Conservation (phyloP, 2,329 filamentous ascomycete species). For the Tolypocladium sp. region DNA sequence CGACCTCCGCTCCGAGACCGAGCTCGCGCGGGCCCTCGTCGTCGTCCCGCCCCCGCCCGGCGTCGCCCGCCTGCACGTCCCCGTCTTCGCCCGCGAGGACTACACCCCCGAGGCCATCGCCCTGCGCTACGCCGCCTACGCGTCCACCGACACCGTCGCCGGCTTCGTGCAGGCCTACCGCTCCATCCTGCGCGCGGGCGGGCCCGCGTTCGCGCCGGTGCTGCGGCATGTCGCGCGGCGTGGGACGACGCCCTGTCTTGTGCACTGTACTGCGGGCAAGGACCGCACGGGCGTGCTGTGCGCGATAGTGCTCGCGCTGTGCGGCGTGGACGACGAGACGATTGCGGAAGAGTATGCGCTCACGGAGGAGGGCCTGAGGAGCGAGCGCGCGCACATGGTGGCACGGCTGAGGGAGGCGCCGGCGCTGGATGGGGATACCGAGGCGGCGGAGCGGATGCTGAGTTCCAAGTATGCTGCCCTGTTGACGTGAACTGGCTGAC, state of each 20-base stretch:
- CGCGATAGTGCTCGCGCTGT: conserved; percentile 55
- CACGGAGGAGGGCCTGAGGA: conserved; percentile 51
- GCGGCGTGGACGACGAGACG: conserved; percentile 47
- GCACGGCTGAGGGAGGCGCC: conserved; percentile 39
- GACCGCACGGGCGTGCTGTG: conserved; percentile 66
- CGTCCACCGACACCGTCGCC: conserved; percentile 34
- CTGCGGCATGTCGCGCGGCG: conserved; percentile 41
- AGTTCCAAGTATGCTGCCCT: conserved; percentile 27
- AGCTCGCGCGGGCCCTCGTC: conserved; percentile 37
- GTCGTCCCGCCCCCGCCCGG: conserved; percentile 1
- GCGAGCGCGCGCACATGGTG: conserved; percentile 42
- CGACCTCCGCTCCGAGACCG: conserved; percentile 55
- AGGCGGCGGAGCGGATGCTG: conserved; percentile 35
- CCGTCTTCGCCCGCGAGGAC: conserved; percentile 55
- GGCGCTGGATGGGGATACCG: conserved; percentile 35
- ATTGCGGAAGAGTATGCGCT: conserved; percentile 62
- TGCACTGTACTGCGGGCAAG: conserved; percentile 72
- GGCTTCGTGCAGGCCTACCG: conserved; percentile 58
- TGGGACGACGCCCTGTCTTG: conserved; percentile 38
- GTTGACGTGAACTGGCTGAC: neutral
- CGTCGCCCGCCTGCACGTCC: conserved; percentile 43
- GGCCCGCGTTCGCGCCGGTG: conserved; percentile 39
- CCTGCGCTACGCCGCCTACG: conserved; percentile 50
- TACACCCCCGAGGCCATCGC: conserved; percentile 56
- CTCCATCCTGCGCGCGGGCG: conserved; percentile 47